Evolutionary conservation across 768 basidiomycete species (phyloP).

Genomic region (Asterophora lycoperdoides): DNA sequence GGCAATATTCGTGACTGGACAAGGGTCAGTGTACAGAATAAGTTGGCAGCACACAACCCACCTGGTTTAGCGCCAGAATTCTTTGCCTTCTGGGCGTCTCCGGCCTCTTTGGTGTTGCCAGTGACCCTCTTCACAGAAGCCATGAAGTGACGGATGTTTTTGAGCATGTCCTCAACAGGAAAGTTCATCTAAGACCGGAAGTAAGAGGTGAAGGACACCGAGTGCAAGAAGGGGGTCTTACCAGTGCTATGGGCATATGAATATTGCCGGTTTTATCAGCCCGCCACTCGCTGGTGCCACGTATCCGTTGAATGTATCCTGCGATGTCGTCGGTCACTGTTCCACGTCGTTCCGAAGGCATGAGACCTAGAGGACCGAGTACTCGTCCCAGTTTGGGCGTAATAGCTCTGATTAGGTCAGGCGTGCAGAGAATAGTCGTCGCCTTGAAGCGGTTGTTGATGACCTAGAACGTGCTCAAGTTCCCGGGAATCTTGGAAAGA

Average conservation of each 20-base stretch:
- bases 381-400: constrained; percentile 74
- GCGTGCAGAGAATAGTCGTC: constrained; percentile 81
- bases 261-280: constrained; percentile 86
- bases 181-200: constrained; percentile 58
- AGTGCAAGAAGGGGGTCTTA: constrained; percentile 28
- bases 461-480: constrained; percentile 43
- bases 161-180: constrained; percentile 68
- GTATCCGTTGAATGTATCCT: constrained; percentile 73
- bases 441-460: constrained; percentile 69
- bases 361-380: constrained; percentile 86
- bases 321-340: constrained; percentile 90
- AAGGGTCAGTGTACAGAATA: constrained; percentile 4
- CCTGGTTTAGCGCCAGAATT: constrained; percentile 45
- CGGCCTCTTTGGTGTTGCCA: constrained; percentile 59
- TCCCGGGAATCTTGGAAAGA: not conserved
- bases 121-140: constrained; percentile 69
- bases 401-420: constrained; percentile 72
- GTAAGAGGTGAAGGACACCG: not conserved
- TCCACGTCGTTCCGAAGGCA: constrained; percentile 93
- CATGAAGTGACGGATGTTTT: constrained; percentile 76
- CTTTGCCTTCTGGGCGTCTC: constrained; percentile 36
- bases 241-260: constrained; percentile 75
- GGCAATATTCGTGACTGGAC: constrained; percentile 67
- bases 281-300: constrained; percentile 88
- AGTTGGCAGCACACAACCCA: constrained; percentile 21